A percentile compares a stretch with the other conserved stretches of the same genome.
Conservation (phyloP, 2,329 filamentous ascomycete species). For the Stemphylium vesicarium region DNA sequence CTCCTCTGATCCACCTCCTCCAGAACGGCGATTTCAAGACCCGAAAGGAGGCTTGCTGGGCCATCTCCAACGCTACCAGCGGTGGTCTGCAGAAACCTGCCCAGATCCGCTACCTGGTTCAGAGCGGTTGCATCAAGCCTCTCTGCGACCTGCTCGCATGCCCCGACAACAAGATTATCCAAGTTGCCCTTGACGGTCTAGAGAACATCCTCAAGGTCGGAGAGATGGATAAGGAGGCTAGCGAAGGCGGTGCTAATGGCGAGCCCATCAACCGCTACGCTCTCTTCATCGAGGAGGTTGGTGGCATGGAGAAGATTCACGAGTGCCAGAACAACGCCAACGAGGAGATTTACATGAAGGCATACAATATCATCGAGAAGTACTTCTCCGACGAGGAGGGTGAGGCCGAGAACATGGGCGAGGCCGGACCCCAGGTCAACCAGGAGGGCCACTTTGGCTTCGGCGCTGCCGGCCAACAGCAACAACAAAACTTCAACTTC, state of each 20-base stretch:
- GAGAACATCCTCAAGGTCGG: conserved; percentile 99
- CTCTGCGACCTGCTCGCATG: conserved; percentile 93
- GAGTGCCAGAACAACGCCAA: conserved; percentile 99
- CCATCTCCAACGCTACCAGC: conserved; percentile 97
- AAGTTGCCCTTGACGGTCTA: conserved; percentile 94
- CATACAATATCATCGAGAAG: conserved; percentile 99
- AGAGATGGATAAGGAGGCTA: conserved; percentile 93
- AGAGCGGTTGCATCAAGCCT: conserved; percentile 94
- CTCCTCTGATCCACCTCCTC: conserved; percentile 92
- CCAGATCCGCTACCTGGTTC: conserved; percentile 94
- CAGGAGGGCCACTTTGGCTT: conserved; percentile 83
- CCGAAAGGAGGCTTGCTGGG: conserved; percentile 98
- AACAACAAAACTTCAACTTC: conserved; percentile 92
- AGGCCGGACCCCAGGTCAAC: conserved; percentile 73
- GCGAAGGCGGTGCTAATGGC: conserved; percentile 63
- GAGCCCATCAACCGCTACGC: conserved; percentile 93
- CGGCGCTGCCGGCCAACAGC: conserved; percentile 63
- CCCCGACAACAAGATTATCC: conserved; percentile 99
- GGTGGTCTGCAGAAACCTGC: conserved; percentile 98
- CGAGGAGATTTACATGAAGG: conserved; percentile 99
- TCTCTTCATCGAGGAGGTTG: conserved; percentile 97
- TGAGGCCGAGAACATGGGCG: conserved; percentile 75
- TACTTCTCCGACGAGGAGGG: conserved; percentile 99
- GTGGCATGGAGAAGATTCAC: conserved; percentile 99
- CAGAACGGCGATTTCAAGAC: conserved; percentile 99